Percentiles rank a stretch among this genome's conserved stretches.
Evolutionary conservation across 2,329 filamentous ascomycete species (phyloP).

Genomic region (Alternaria brassicicola): DNA sequence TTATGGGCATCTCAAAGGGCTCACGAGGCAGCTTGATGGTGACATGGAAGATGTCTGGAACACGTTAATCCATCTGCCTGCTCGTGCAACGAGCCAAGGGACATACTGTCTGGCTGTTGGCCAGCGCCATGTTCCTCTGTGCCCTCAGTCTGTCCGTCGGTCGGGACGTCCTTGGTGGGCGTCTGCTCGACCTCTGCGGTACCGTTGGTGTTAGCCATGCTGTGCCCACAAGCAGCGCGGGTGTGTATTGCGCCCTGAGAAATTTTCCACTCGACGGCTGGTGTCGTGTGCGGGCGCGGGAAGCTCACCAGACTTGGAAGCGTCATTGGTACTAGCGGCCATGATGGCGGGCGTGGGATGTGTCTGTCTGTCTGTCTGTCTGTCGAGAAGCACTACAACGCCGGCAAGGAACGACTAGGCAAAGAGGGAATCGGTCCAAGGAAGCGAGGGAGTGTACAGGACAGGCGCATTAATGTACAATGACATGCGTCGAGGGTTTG

Average conservation of each 20-base stretch:
- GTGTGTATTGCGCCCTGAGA: not conserved
- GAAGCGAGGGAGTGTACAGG: conserved; percentile 35
- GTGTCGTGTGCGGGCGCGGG: conserved; percentile 19
- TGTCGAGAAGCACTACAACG: conserved; percentile 19
- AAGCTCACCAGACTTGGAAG: conserved; percentile 46
- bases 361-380: too few relatives aligned
- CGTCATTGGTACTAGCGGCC: conserved; percentile 47
- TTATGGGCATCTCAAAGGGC: conserved; percentile 80
- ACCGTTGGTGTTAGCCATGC: conserved; percentile 31
- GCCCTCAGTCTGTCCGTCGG: conserved; percentile 28
- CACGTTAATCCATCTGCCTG: not conserved
- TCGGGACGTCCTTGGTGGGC: conserved; percentile 29
- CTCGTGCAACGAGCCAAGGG: too few relatives aligned
- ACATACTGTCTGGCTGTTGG: conserved; percentile 42
- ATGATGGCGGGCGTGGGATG: conserved; percentile 31
- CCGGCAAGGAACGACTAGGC: conserved; percentile 27
- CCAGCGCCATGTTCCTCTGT: conserved; percentile 35
- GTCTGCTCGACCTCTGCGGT: conserved; percentile 36
- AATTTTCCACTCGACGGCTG: not conserved
- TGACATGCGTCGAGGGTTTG: conserved; percentile 27
- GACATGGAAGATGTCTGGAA: conserved; percentile 68
- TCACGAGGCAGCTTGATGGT: conserved; percentile 82
- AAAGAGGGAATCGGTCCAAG: conserved; percentile 31
- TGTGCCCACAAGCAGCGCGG: conserved; percentile 16
- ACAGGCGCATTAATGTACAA: conserved; percentile 45